Conservation (phyloP, 495 filamentous ascomycete species). For the Baudoinia panamericana region DNA sequence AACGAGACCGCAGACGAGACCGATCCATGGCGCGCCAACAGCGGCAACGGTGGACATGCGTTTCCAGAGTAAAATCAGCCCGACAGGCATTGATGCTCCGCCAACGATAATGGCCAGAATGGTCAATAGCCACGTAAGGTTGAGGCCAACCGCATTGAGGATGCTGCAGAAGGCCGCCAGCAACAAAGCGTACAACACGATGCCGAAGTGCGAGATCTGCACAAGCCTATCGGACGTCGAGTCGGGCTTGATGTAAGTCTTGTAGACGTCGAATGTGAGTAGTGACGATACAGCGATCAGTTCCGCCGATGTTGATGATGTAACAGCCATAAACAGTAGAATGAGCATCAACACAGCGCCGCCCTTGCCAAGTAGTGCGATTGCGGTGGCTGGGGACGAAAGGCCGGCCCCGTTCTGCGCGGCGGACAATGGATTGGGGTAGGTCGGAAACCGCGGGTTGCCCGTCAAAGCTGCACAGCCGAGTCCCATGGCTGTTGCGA, state of each 20-base stretch:
- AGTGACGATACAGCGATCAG: constrained; percentile 43
- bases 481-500: constrained; percentile 38
- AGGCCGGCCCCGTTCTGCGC: constrained; percentile 36
- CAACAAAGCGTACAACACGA: constrained; percentile 33
- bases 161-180: constrained; percentile 32
- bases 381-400: constrained; percentile 35
- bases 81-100: constrained; percentile 32
- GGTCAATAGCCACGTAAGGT: constrained; percentile 36
- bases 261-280: constrained; percentile 44
- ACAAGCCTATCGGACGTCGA: constrained; percentile 35
- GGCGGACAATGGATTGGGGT: constrained; percentile 36
- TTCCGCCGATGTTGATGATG: constrained; percentile 37
- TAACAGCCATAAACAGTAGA: constrained; percentile 43
- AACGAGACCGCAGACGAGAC: constrained; percentile 24
- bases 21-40: constrained; percentile 27
- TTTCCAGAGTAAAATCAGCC: constrained; percentile 31
- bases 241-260: constrained; percentile 38
- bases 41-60: constrained; percentile 30
- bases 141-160: constrained; percentile 33
- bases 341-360: constrained; percentile 38
- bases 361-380: constrained; percentile 36
- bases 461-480: constrained; percentile 37
- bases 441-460: constrained; percentile 38
- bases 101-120: constrained; percentile 37
- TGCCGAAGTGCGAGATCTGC: constrained; percentile 34